Percentiles rank a stretch among this genome's conserved stretches.
These are phyloP conservation scores for Podila clonocystis DNA, from an alignment of 192 early-diverging fungal species.

Conservation along the genomic window DNA sequence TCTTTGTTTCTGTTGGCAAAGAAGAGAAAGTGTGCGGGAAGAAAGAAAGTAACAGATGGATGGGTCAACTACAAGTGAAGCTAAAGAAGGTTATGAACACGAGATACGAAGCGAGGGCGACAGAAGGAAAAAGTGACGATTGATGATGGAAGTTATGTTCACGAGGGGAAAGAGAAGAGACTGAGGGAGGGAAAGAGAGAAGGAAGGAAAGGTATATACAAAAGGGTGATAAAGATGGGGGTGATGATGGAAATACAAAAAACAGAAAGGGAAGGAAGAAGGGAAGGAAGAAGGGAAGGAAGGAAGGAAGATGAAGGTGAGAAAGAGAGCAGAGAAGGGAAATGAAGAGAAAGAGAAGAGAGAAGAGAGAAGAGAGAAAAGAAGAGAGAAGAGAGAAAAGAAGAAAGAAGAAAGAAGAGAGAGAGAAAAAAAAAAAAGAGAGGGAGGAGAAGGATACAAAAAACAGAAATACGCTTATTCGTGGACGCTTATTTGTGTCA, in stretches of 20 bases:
- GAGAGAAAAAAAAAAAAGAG: not conserved
- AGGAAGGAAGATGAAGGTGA: not conserved
- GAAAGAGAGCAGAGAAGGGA: not conserved
- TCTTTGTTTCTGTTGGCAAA: not conserved
- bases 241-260: not conserved
- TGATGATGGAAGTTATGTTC: not conserved
- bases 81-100: not conserved
- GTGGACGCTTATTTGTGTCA: not conserved
- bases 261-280: not conserved
- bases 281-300: not conserved
- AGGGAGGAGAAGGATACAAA: slow-evolving; percentile 2
- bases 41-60: not conserved
- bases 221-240: not conserved
- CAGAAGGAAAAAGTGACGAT: not conserved
- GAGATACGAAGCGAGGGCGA: not conserved
- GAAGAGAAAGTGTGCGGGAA: not conserved
- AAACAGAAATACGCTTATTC: slow-evolving; percentile 2
- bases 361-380: not conserved
- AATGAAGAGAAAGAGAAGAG: not conserved
- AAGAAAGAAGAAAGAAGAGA: not conserved
- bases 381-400: not conserved
- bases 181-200: not conserved
- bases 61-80: not conserved
- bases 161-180: not conserved
- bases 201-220: not conserved